Evolutionary conservation across 345 rosid species (phyloP).

Genomic region (Salix viminalis): DNA sequence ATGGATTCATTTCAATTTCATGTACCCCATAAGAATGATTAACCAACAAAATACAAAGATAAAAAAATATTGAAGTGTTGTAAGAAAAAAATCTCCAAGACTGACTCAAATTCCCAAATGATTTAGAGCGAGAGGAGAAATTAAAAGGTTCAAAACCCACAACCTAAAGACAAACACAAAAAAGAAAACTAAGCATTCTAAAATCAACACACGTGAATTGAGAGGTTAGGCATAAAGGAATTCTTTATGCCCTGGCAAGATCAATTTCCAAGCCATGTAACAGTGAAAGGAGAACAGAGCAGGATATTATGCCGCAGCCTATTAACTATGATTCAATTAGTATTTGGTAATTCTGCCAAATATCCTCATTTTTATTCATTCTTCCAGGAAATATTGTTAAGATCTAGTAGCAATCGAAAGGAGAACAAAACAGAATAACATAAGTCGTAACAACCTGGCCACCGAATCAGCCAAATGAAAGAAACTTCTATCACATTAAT

Average conservation of each 20-base stretch:
- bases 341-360: not conserved
- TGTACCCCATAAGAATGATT: not conserved
- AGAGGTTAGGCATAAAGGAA: too few species aligned
- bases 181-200: not conserved
- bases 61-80: not conserved
- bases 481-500: slow-evolving; percentile 3
- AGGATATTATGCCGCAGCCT: not conserved
- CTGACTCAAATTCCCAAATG: not conserved
- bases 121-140: not conserved
- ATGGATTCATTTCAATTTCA: not conserved
- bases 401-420: not conserved
- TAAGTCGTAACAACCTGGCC: not conserved
- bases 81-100: not conserved
- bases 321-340: not conserved
- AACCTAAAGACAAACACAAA: not conserved
- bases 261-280: too few species aligned
- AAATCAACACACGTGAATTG: not conserved
- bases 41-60: not conserved
- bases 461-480: slow-evolving; percentile 8
- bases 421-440: not conserved
- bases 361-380: not conserved
- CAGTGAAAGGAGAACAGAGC: too few species aligned
- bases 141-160: not conserved
- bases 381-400: not conserved
- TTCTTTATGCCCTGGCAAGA: too few species aligned